Evolutionary conservation across 169 alveolate genomes (phyloP).

Genomic region (Amoebophrya sp.): DNA sequence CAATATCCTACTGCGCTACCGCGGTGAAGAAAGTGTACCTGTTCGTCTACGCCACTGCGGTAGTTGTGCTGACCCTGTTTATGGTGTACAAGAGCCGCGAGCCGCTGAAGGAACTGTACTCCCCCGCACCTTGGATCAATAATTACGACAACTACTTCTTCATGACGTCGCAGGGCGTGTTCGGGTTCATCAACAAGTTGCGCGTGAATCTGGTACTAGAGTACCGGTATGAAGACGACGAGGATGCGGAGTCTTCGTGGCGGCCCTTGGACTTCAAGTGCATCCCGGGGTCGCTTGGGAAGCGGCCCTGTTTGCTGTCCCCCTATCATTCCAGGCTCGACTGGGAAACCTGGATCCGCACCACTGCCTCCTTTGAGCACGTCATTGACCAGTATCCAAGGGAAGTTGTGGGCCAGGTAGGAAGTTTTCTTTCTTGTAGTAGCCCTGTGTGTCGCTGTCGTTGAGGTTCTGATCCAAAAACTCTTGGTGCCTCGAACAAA

Average conservation of each 20-base stretch:
- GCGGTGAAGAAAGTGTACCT: background rate
- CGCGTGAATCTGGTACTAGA: background rate
- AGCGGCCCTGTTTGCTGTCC: background rate
- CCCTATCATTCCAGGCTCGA: background rate
- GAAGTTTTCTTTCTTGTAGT: no score
- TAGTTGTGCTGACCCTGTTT: background rate
- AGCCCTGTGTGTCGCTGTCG: no score
- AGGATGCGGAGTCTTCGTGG: background rate
- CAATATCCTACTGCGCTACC: background rate
- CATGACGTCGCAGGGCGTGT: background rate
- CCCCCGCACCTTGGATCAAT: constrained; percentile 4
- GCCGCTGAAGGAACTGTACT: background rate
- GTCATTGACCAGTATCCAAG: background rate
- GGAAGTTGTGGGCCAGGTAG: no score
- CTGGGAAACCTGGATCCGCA: background rate
- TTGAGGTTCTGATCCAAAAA: no score
- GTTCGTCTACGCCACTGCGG: background rate
- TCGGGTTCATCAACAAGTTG: background rate
- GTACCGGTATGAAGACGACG: background rate
- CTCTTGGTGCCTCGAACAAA: no score
- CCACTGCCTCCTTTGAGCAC: background rate
- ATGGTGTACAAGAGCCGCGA: background rate
- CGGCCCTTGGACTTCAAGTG: background rate
- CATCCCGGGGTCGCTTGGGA: background rate
- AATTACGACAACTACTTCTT: constrained; percentile 26